Evolutionary conservation across 2,329 filamentous ascomycete genomes (phyloP), one percentile per base, ranked within the genome.

Genomic region (Bertia moriformis): DNA sequence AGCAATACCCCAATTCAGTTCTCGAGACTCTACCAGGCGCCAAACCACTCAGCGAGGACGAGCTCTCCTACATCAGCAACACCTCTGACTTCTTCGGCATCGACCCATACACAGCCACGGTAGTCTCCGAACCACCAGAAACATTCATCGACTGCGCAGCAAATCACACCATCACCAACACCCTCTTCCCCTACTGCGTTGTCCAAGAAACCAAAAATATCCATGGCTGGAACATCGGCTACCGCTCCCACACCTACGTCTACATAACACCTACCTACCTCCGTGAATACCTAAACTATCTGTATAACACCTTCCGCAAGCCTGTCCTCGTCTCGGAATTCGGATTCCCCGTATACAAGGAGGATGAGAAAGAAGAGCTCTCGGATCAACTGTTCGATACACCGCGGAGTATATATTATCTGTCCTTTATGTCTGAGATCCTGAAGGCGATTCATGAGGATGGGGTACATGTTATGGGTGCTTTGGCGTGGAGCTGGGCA

Each of bases 181-280:
- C 63, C 0, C 54, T 65, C 5, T 65, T 61, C 15, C 73, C 72
- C 0, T 65, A 66, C 43, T 78, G 72, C 45, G 68, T 71, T 1
- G 61, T 59, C 1, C 62, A 68, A 41, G 61, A 59, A 10, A 64
- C 56, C 0, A 55, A 51, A 1, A 67, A 67, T 29, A 51, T 57
- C 2, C 63, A 63, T 19, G 71, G 70, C 2, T 78, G 73, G 73
- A 58, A 69, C 45, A 69, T 76, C 38, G 73, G 73, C 15, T 73
- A 74, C 43, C 58, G 62, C 12, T 72, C 68, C 2, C 56, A 71
- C 22, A 60, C 60, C 2, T 73, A 74, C 47, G 64, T 70, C n/a
- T 74, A 76, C 52, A 66, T 69, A 22, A 69, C 73, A 0, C 73
- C 73, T 0, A 62, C 60, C 2, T 76, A 73, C 45, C 61, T 79